Evolutionary conservation across 352 stramenopile species (phyloP).

Genomic region (Globisporangium middletonii): DNA sequence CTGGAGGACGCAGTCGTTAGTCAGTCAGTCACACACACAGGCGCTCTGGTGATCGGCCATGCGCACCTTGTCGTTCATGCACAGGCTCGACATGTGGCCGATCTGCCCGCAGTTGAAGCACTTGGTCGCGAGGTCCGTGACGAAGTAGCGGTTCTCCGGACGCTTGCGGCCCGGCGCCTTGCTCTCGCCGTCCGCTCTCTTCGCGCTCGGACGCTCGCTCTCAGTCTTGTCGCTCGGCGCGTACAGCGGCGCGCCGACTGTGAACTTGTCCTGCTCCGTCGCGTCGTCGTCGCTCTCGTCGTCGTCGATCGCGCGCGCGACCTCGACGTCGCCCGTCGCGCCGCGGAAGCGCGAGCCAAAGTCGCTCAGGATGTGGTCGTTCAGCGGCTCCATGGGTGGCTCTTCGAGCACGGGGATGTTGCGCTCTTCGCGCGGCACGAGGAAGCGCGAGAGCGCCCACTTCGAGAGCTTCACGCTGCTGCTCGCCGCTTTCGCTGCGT

Average conservation of each 20-base stretch:
- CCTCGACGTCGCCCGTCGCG: conserved; percentile 30
- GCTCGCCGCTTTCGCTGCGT: not conserved
- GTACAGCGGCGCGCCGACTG: conserved; percentile 53
- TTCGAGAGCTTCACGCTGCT: conserved; percentile 51
- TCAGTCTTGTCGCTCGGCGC: conserved; percentile 12
- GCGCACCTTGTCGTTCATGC: conserved; percentile 55
- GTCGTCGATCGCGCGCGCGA: conserved; percentile 37
- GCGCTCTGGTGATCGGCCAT: too few relatives aligned
- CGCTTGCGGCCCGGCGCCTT: conserved; percentile 33
- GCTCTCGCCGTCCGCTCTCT: conserved; percentile 16
- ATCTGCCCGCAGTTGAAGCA: conserved; percentile 82
- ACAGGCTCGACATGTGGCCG: conserved; percentile 70
- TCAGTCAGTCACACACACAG: not conserved
- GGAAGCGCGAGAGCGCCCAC: conserved; percentile 66
- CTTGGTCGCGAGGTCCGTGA: conserved; percentile 78
- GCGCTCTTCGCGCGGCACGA: conserved; percentile 48
- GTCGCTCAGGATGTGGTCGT: conserved; percentile 80
- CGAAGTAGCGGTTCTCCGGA: conserved; percentile 72
- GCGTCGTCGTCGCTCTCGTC: conserved; percentile 20
- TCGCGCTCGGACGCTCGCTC: conserved; percentile 13
- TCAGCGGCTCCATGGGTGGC: conserved; percentile 66
- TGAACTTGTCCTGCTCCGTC: conserved; percentile 20
- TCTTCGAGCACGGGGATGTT: conserved; percentile 51
- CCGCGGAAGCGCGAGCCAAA: conserved; percentile 71
- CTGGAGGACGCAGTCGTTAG: conserved; percentile 6